A percentile compares a stretch with the other conserved stretches of the same genome.
These are phyloP conservation scores for Beta macrorhiza DNA, from an alignment of 179 eudicot genomes.

Conservation along the genomic window DNA sequence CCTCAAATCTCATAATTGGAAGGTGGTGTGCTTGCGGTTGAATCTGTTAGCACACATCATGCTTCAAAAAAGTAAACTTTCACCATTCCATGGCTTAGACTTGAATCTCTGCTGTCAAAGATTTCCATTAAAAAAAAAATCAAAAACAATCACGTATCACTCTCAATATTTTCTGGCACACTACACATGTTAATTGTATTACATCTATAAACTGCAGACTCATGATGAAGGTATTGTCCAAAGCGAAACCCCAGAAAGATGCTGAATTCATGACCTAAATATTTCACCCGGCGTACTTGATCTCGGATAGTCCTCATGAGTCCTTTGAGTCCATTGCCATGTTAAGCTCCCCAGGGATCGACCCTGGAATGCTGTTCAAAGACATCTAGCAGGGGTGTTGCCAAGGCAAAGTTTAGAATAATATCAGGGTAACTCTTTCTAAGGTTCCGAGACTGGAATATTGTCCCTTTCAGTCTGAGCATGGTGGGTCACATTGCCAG, in stretches of 20 bases:
- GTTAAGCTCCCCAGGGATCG: background rate
- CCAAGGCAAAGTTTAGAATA: background rate
- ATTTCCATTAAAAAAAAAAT: too few relatives aligned
- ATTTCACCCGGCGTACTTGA: too few relatives aligned
- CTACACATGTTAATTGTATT: too few relatives aligned
- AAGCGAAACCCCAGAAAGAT: background rate
- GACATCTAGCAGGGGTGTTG: background rate
- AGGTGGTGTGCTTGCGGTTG: too few relatives aligned
- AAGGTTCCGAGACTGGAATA: background rate
- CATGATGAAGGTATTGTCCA: background rate
- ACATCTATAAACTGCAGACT: background rate
- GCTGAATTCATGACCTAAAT: background rate
- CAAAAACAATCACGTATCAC: too few relatives aligned
- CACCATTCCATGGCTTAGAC: too few relatives aligned
- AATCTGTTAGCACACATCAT: too few relatives aligned
- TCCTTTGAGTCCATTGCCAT: too few relatives aligned
- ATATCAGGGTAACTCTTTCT: background rate
- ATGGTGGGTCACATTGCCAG: constrained; percentile 3
- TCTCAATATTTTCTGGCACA: too few relatives aligned
- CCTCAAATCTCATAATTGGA: too few relatives aligned
- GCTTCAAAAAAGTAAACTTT: too few relatives aligned
- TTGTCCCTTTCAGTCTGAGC: background rate
- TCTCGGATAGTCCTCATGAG: too few relatives aligned
- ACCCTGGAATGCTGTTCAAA: background rate
- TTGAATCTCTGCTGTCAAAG: background rate